These are phyloP conservation scores for Wickerhamiella lipophila DNA, from an alignment of 805 yeast species.

Conservation along the genomic window DNA sequence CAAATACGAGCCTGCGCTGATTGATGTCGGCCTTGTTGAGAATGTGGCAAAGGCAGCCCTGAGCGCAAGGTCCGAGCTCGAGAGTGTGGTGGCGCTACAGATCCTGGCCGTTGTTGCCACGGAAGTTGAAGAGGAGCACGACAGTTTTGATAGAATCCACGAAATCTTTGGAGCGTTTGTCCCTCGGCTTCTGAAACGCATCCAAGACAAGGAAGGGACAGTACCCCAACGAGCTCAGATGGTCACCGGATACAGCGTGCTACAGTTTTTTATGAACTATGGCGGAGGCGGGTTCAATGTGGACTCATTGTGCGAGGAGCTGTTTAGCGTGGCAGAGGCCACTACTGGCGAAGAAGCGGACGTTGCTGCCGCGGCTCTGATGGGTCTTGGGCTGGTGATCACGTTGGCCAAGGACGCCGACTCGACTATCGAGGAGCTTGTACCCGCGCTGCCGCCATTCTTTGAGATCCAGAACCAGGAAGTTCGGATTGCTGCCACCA, in stretches of 20 bases:
- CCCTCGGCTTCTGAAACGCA: constrained; percentile 14
- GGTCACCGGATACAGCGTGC: constrained; percentile 23
- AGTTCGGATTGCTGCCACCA: constrained; percentile 43
- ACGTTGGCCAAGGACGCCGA: constrained; percentile 21
- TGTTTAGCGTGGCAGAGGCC: constrained; percentile 23
- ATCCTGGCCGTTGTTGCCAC: constrained; percentile 22
- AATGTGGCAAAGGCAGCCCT: constrained; percentile 16
- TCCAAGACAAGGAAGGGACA: constrained; percentile 11
- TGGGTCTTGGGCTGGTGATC: constrained; percentile 24
- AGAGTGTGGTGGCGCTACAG: constrained; percentile 24
- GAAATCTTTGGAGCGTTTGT: constrained; percentile 15
- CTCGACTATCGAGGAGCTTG: constrained; percentile 29
- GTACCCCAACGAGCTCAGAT: constrained; percentile 19
- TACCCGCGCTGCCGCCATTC: constrained; percentile 32
- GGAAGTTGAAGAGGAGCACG: constrained; percentile 21
- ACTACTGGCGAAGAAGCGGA: constrained; percentile 17
- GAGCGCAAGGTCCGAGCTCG: constrained; percentile 24
- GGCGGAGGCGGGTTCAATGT: constrained; percentile 29
- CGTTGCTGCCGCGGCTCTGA: constrained; percentile 22
- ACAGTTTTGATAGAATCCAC: constrained; percentile 17
- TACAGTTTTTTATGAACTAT: constrained; percentile 23
- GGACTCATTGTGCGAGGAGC: constrained; percentile 20
- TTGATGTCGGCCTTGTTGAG: constrained; percentile 19
- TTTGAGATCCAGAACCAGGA: constrained; percentile 36
- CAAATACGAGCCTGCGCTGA: constrained; percentile 25